Percentiles rank a stretch among this genome's conserved stretches.
Evolutionary conservation across 371 early-diverging fungal genomes (phyloP).

Genomic region (Apophysomyces sp.): DNA sequence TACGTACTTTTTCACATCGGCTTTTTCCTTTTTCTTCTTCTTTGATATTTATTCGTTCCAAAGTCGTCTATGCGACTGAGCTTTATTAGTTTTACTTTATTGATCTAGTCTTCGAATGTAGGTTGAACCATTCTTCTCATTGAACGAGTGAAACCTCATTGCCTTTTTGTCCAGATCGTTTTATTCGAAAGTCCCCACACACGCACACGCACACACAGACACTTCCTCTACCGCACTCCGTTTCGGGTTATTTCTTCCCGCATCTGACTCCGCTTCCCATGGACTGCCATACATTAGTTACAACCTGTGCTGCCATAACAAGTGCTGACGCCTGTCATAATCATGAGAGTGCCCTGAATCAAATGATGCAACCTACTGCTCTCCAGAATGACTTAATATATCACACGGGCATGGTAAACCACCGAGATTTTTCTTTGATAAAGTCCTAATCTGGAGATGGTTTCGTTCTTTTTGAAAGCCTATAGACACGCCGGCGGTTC

Average conservation of each 20-base stretch:
- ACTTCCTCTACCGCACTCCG: neutral
- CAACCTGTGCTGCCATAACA: neutral
- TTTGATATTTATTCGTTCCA: neutral
- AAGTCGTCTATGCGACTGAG: conserved; percentile 1
- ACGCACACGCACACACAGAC: neutral
- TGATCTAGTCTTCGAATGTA: neutral
- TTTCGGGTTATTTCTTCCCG: conserved; percentile 1
- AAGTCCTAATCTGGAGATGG: no score
- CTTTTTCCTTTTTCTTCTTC: neutral
- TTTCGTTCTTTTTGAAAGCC: neutral
- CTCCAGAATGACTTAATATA: neutral
- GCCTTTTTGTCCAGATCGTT: neutral
- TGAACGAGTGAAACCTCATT: neutral
- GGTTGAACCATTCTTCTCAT: neutral
- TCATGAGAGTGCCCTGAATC: neutral
- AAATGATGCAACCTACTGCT: neutral
- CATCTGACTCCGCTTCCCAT: conserved; percentile 1
- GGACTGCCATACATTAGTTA: neutral
- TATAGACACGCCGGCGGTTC: neutral
- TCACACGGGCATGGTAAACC: neutral
- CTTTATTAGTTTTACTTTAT: neutral
- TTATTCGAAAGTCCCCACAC: conserved; percentile 1
- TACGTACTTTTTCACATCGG: neutral
- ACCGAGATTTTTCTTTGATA: neutral
- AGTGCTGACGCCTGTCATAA: neutral